Conservation (phyloP, 2,329 filamentous ascomycete genomes). For the Fusarium sulawesiense region DNA sequence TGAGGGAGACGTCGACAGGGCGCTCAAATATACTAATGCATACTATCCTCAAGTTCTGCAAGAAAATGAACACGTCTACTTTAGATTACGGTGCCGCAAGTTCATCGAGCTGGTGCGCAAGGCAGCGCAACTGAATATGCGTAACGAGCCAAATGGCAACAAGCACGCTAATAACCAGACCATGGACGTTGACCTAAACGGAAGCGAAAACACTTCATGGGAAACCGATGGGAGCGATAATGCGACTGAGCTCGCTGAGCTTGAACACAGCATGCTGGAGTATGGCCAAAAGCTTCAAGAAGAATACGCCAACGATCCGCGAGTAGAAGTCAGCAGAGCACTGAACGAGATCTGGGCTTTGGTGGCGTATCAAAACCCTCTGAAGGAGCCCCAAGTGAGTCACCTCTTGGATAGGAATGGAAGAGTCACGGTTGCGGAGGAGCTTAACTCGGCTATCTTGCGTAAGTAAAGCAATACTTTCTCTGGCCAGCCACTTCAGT, state of each 20-base stretch:
- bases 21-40: slow-evolving; percentile 81
- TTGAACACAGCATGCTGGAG: slow-evolving; percentile 76
- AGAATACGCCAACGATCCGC: slow-evolving; percentile 79
- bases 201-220: slow-evolving; percentile 53
- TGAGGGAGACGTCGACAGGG: slow-evolving; percentile 91
- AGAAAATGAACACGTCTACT: slow-evolving; percentile 85
- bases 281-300: slow-evolving; percentile 84
- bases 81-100: slow-evolving; percentile 87
- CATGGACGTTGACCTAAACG: slow-evolving; percentile 68
- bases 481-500: background rate
- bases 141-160: slow-evolving; percentile 58
- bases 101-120: slow-evolving; percentile 94
- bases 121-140: slow-evolving; percentile 72
- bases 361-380: slow-evolving; percentile 86
- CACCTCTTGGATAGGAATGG: slow-evolving; percentile 82
- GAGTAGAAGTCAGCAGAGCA: slow-evolving; percentile 76
- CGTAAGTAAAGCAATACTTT: slow-evolving; percentile 64
- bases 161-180: slow-evolving; percentile 57
- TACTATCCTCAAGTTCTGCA: slow-evolving; percentile 85
- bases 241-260: slow-evolving; percentile 51
- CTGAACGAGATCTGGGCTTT: slow-evolving; percentile 89
- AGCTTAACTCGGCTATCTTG: slow-evolving; percentile 92
- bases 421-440: slow-evolving; percentile 84
- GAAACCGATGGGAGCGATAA: slow-evolving; percentile 63
- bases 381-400: slow-evolving; percentile 77